Evolutionary conservation across 2,329 filamentous ascomycete genomes (phyloP).

Genomic region (Apiospora rasikravindrae): DNA sequence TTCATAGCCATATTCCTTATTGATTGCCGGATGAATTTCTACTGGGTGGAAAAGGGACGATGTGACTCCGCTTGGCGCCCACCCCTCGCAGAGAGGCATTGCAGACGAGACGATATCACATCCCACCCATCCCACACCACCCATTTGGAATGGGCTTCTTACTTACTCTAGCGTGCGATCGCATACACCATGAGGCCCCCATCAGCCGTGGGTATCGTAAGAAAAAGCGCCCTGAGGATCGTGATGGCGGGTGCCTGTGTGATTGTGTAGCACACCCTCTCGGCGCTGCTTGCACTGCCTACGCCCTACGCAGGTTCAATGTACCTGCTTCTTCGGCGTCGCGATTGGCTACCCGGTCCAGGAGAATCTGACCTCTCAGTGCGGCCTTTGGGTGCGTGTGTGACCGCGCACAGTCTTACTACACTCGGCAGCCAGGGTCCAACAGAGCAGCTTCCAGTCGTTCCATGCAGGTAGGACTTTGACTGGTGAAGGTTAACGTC

Average conservation of each 20-base stretch:
- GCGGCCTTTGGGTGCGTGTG: background rate
- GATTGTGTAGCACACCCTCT: slow-evolving; percentile 15
- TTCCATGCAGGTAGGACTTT: slow-evolving; percentile 17
- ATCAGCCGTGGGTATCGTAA: background rate
- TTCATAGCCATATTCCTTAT: background rate
- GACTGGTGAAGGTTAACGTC: background rate
- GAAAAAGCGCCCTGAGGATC: background rate
- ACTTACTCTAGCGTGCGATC: background rate
- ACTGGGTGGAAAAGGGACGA: slow-evolving; percentile 7
- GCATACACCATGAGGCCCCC: background rate
- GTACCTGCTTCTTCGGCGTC: slow-evolving; percentile 17
- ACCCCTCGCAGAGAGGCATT: background rate
- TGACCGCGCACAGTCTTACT: slow-evolving; percentile 10
- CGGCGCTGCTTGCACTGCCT: background rate
- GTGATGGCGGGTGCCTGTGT: slow-evolving; percentile 12
- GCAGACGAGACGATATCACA: slow-evolving; percentile 6
- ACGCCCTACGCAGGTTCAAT: slow-evolving; percentile 18
- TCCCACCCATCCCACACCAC: background rate
- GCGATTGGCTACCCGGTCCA: background rate
- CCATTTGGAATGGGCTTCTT: background rate
- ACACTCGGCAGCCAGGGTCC: slow-evolving; percentile 7
- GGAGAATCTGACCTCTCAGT: background rate
- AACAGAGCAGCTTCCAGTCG: background rate
- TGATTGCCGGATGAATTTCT: slow-evolving; percentile 2
- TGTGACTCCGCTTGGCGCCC: slow-evolving; percentile 15